Percentiles rank a stretch among this genome's conserved stretches.
These are phyloP conservation scores for Monosporascus ibericus DNA, from an alignment of 2,329 filamentous ascomycete species.

Conservation along the genomic window DNA sequence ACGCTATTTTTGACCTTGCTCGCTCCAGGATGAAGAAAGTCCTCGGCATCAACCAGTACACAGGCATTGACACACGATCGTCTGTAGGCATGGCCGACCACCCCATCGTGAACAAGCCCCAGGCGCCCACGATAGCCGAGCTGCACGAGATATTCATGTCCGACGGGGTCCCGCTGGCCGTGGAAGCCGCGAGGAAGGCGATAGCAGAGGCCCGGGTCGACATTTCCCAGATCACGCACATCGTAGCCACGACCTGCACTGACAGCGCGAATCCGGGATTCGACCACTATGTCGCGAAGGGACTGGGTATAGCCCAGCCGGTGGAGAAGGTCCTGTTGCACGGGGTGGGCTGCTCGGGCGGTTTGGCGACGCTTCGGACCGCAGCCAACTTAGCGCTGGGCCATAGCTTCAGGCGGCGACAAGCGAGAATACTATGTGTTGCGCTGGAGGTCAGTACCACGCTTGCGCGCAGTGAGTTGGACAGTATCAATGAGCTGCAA, in stretches of 20 bases:
- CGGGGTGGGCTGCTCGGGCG: constrained; percentile 61
- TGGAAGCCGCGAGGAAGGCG: constrained; percentile 49
- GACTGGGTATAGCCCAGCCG: constrained; percentile 48
- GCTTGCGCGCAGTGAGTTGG: constrained; percentile 58
- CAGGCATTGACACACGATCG: constrained; percentile 57
- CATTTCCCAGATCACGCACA: constrained; percentile 53
- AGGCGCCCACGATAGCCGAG: constrained; percentile 47
- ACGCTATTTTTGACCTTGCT: constrained; percentile 1
- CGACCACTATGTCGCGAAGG: constrained; percentile 57
- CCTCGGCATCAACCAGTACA: constrained; percentile 56
- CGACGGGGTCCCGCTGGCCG: constrained; percentile 52
- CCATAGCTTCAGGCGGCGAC: constrained; percentile 49
- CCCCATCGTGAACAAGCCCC: constrained; percentile 51
- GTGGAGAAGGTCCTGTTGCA: constrained; percentile 61
- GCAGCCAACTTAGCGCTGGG: constrained; percentile 62
- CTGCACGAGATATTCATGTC: constrained; percentile 50
- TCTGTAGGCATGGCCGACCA: constrained; percentile 57
- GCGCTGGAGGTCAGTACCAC: constrained; percentile 58
- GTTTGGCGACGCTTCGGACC: constrained; percentile 54
- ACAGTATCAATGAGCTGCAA: constrained; percentile 53
- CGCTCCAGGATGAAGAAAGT: constrained; percentile 53
- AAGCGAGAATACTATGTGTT: constrained; percentile 59
- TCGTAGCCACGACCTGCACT: constrained; percentile 63
- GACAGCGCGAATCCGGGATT: constrained; percentile 65
- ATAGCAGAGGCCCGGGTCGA: constrained; percentile 48